A percentile compares a stretch with the other conserved stretches of the same genome.
Conservation (phyloP, 2,329 filamentous ascomycete genomes). For the Thelonectria rubi region DNA sequence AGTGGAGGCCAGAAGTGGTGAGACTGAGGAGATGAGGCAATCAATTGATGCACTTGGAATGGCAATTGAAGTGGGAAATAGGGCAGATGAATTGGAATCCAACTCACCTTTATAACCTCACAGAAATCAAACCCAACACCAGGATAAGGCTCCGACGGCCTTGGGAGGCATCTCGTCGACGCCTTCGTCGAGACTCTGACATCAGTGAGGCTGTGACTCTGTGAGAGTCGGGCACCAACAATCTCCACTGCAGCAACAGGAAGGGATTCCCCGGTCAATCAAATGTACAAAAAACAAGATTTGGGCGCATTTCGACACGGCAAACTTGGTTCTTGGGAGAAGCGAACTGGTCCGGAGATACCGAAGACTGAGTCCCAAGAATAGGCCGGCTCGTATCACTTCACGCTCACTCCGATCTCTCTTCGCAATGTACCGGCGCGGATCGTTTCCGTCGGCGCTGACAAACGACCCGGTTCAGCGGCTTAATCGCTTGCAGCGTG, state of each 20-base stretch:
- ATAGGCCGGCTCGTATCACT: not conserved
- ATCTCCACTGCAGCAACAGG: constrained; percentile 1
- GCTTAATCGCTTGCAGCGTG: too few relatives aligned
- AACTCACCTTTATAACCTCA: constrained; percentile 6
- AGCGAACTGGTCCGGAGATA: not conserved
- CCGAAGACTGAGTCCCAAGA: not conserved
- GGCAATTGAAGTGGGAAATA: not conserved
- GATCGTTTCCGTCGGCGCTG: constrained; percentile 27
- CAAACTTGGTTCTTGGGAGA: not conserved
- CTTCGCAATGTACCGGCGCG: not conserved
- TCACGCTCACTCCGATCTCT: too few relatives aligned
- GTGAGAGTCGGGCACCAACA: constrained; percentile 14
- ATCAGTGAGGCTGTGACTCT: not conserved
- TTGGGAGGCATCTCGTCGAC: not conserved
- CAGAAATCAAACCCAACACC: not conserved
- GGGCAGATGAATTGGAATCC: not conserved
- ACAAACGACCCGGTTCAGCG: constrained; percentile 23
- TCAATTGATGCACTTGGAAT: too few relatives aligned
- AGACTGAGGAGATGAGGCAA: too few relatives aligned
- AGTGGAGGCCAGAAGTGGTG: not conserved
- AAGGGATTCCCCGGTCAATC: constrained; percentile 8
- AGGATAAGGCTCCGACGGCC: constrained; percentile 9
- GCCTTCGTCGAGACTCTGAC: constrained; percentile 1
- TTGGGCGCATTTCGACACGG: not conserved
- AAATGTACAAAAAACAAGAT: constrained; percentile 13